These are phyloP conservation scores for Trichoderma sp. DNA, from an alignment of 2,329 filamentous ascomycete species.

Conservation along the genomic window DNA sequence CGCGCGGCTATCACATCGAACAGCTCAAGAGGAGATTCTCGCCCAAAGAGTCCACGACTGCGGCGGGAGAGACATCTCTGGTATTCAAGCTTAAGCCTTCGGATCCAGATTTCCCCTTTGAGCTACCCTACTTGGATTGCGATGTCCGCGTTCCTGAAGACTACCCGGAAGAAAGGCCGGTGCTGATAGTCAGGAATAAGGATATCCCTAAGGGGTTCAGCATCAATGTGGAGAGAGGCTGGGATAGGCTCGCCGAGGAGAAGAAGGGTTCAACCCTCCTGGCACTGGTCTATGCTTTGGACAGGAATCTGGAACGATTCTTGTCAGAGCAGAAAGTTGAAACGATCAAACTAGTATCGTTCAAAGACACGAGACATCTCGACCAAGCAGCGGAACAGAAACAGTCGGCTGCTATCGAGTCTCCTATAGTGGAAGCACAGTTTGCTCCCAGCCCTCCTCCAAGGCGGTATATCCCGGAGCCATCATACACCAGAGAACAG, in stretches of 20 bases:
- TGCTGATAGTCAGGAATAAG: constrained; percentile 65
- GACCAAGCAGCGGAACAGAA: constrained; percentile 28
- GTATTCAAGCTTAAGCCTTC: constrained; percentile 69
- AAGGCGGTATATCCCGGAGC: constrained; percentile 43
- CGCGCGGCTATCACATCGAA: constrained; percentile 71
- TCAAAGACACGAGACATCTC: constrained; percentile 57
- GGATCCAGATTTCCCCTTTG: constrained; percentile 83
- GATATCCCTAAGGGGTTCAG: constrained; percentile 71
- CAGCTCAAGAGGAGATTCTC: constrained; percentile 70
- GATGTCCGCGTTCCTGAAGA: constrained; percentile 62
- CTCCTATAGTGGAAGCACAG: constrained; percentile 5
- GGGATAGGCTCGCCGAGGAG: constrained; percentile 62
- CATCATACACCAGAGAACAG: constrained; percentile 59
- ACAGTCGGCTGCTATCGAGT: constrained; percentile 8
- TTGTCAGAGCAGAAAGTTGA: constrained; percentile 70
- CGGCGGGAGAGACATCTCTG: constrained; percentile 56
- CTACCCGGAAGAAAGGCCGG: constrained; percentile 62
- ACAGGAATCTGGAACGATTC: constrained; percentile 70
- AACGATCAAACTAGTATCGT: constrained; percentile 68
- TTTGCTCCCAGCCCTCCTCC: constrained; percentile 25
- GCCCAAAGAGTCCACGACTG: constrained; percentile 45
- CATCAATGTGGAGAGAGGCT: constrained; percentile 76
- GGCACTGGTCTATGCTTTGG: constrained; percentile 66
- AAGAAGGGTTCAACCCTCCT: constrained; percentile 61
- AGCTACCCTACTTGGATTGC: constrained; percentile 69